Percentiles rank a stretch among this genome's conserved stretches.
These are phyloP conservation scores for Thielaviopsis ethacetica DNA, from an alignment of 2,329 filamentous ascomycete genomes.

Conservation along the genomic window DNA sequence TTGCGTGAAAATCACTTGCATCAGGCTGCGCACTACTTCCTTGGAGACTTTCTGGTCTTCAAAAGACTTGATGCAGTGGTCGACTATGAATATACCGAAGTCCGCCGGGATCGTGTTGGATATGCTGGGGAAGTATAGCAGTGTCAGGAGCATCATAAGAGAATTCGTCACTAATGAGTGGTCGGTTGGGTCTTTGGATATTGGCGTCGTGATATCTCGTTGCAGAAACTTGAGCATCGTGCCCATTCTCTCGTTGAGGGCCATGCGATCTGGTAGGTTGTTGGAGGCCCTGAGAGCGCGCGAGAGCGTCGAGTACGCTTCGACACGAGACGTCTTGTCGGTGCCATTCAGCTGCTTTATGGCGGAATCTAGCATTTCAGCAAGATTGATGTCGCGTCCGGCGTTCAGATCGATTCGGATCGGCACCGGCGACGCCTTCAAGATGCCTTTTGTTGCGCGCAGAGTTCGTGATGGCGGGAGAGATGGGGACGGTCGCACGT, in stretches of 20 bases:
- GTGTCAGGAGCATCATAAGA: conserved; percentile 57
- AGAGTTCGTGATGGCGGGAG: conserved; percentile 9
- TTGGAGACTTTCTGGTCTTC: conserved; percentile 56
- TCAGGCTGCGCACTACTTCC: conserved; percentile 58
- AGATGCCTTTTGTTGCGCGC: conserved; percentile 42
- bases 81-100: conserved; percentile 64
- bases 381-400: conserved; percentile 22
- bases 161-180: conserved; percentile 60
- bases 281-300: conserved; percentile 66
- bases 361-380: conserved; percentile 71
- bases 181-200: conserved; percentile 40
- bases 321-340: conserved; percentile 56
- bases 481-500: conserved; percentile 11
- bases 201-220: conserved; percentile 55
- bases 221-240: conserved; percentile 68
- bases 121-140: conserved; percentile 60
- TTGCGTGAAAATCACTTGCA: conserved; percentile 67
- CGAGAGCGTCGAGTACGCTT: conserved; percentile 73
- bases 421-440: conserved; percentile 50
- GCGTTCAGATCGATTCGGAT: conserved; percentile 27
- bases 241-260: conserved; percentile 58
- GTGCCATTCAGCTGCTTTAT: conserved; percentile 63
- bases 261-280: conserved; percentile 58
- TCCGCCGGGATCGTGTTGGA: conserved; percentile 56
- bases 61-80: conserved; percentile 61